A percentile compares a stretch with the other conserved stretches of the same genome.
These are phyloP conservation scores for Mortierella antarctica DNA, from an alignment of 192 early-diverging fungal species.

Conservation along the genomic window DNA sequence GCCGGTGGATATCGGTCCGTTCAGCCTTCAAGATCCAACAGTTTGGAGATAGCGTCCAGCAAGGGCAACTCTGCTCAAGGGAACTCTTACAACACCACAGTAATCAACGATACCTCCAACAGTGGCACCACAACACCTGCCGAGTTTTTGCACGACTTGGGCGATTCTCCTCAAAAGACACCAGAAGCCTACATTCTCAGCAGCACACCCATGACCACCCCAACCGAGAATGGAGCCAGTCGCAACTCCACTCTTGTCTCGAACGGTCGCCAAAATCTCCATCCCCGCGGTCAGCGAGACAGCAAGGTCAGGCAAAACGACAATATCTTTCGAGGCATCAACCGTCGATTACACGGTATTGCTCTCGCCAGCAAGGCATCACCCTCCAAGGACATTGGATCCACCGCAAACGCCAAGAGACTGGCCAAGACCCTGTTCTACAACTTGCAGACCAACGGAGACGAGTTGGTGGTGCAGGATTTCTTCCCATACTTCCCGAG, in stretches of 20 bases:
- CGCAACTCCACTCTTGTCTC: constrained; percentile 31
- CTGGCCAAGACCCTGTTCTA: constrained; percentile 49
- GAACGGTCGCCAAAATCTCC: neutral
- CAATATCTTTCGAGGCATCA: constrained; percentile 44
- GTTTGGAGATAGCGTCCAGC: constrained; percentile 8
- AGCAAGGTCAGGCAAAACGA: constrained; percentile 24
- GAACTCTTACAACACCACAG: no score
- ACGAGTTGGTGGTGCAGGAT: constrained; percentile 74
- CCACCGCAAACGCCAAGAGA: constrained; percentile 48
- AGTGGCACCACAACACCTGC: neutral
- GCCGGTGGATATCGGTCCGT: constrained; percentile 25
- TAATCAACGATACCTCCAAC: neutral
- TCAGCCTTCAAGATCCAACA: constrained; percentile 34
- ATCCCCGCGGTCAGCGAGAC: neutral
- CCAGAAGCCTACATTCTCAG: constrained; percentile 24
- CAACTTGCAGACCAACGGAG: constrained; percentile 47
- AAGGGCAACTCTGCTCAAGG: no score
- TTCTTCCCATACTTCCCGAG: constrained; percentile 80
- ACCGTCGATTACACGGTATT: constrained; percentile 45
- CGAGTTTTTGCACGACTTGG: constrained; percentile 16
- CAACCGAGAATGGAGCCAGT: constrained; percentile 3
- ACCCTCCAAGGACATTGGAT: constrained; percentile 43
- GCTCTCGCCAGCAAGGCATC: constrained; percentile 42
- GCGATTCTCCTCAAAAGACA: constrained; percentile 5
- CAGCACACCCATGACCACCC: constrained; percentile 35